Conservation (phyloP, 23 red algal species). For the Gracilaria domingensis region DNA sequence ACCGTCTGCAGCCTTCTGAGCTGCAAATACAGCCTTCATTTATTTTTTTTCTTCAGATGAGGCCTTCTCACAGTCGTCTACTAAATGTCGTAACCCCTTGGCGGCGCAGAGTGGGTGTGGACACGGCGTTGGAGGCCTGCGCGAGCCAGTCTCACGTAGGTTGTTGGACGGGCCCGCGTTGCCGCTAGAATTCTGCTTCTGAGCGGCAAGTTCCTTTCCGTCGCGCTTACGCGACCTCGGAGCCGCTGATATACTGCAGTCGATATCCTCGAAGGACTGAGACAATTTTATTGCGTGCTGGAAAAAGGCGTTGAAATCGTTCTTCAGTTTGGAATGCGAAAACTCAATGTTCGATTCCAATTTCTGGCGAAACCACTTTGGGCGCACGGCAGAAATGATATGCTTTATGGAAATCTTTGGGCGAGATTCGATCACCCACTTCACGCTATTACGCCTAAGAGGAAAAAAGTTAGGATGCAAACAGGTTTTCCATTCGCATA, state of each 20-base stretch:
- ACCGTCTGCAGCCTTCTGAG: conserved; percentile 11
- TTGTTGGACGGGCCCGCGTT: too few relatives aligned
- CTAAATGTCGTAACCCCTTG: not conserved
- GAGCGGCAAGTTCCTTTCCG: not conserved
- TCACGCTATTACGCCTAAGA: not conserved
- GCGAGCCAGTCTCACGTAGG: too few relatives aligned
- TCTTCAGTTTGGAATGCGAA: not conserved
- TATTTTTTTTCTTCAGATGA: conserved; percentile 11
- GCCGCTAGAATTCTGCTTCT: too few relatives aligned
- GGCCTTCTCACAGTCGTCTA: conserved; percentile 4
- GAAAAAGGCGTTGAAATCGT: not conserved
- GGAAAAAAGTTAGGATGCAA: not conserved
- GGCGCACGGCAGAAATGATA: not conserved
- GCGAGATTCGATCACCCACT: not conserved
- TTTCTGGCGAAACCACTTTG: not conserved
- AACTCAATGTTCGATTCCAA: not conserved
- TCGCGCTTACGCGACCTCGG: not conserved
- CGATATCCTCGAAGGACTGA: conserved; percentile 4
- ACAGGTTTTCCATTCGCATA: not conserved
- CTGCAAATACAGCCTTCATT: not conserved
- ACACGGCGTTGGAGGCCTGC: not conserved
- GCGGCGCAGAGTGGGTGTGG: not conserved
- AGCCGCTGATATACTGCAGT: not conserved
- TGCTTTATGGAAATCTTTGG: not conserved
- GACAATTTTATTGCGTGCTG: not conserved